Base-by-base conservation (phyloP, 2,329 filamentous ascomycete species). In the Cytospora schulzeri region DNA sequence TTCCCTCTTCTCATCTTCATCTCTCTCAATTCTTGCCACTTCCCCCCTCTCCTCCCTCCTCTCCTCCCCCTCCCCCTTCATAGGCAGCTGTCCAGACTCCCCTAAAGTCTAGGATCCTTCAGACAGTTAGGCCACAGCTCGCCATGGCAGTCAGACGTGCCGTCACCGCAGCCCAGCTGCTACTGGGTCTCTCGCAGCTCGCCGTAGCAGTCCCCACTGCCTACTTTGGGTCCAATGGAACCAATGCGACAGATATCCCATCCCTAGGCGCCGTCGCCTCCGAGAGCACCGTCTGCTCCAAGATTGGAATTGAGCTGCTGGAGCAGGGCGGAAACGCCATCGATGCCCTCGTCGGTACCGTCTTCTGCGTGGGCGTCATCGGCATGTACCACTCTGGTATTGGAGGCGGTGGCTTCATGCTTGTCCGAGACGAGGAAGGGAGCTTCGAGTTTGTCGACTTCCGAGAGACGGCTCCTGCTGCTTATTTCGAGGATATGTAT, bases 371-470 rank as follows among this genome's bases (percentile, higher is more conserved):
- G 8, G 88, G 88, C 4, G 83, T 85, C 2, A 78, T 87, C 45
- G 85, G 79, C 54, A 88, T 89, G 85, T 88, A 89, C 67, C 88
- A 90, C 71, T 80, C 77, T 68, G 91, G 91, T 5, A 86, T 94
- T 63, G 90, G 89, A 7, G 91, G 92, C 4, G 91, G 91, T 17
- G 91, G 92, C 1, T 95, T 95, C 75, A 86, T 91, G 83, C 80
- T 93, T 2, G 82, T 93, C n/a, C 83, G 88, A 66, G 77, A 81
- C 2, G 76, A 83, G 6, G 83, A 90, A 67, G 89, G 89, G 6
- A 77, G 78, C 11, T 94, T 92, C 72, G 91, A 96, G 70, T 90
- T 87, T 68, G 87, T 96, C 68, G 92, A 97, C 74, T 96, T 95
- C 74, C 83, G 93, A 19, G 93, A 96, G 75, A 91, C 86, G 0